Evolutionary conservation across 2,329 filamentous ascomycete species (phyloP), one percentile per base, ranked within the genome.

Genomic region (Tolypocladium cylindrosporum): DNA sequence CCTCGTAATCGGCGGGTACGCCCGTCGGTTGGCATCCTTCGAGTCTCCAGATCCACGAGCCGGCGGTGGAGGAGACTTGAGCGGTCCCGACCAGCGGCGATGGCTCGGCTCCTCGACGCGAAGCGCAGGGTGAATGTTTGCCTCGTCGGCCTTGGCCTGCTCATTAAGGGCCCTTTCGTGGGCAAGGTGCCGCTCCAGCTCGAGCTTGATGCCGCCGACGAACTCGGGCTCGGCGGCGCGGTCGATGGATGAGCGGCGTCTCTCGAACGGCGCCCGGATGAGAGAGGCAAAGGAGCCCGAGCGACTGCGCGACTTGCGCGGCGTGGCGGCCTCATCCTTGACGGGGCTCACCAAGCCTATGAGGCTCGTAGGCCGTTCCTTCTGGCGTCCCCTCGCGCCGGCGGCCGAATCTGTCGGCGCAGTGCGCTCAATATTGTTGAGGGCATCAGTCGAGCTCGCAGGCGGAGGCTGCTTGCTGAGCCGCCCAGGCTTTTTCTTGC

Each of bases 191-290:
- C 69, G 69, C 57, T 75, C 68, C 53, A 72, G 66, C 53, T 75
- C 74, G 19, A 76, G 66, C 58, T 76, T 77, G 56, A 71, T 70
- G 24, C 72, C 74, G 1, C 75, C 73, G 31, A 77, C 70, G 60
- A 77, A 77, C 14, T 69, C 69, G 1, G 65, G 66, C 7, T 71
- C 64, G n/a, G 61, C 61, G 10, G 63, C 60, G 24, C 67, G 65
- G 40, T 73, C 72, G 21, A 68, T 61, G 0, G 72, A 74, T 1
- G 65, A 63, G 2, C 71, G 67, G 19, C 69, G 67, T 40, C 68
- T 68, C 54, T 71, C 71, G 39, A 74, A 73, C 0, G 72, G 70
- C 7, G 64, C 60, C 57, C 67, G 68, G 56, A 74, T 67, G 9
- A 73, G 58, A 5, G 71, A 72, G 2, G 71, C 67, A 55, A 75